phyloP scores from a whole-genome alignment of 1,284 basidiomycete species.

The Mycena citricolor region DNA sequence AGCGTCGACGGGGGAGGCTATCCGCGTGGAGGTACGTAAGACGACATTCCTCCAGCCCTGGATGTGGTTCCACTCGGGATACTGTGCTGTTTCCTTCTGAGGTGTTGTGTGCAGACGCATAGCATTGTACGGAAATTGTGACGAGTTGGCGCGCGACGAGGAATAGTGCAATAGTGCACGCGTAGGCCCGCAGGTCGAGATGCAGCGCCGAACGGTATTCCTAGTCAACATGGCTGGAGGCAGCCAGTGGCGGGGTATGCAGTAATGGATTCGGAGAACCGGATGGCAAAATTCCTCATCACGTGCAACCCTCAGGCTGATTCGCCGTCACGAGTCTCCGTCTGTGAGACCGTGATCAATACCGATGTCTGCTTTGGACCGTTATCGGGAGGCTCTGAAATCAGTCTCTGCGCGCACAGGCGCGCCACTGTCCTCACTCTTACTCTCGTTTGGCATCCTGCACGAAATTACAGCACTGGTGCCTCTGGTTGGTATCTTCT shows the following conservation, averaged over 20 bases:
- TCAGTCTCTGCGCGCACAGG: constrained; percentile 62
- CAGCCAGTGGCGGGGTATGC: neutral
- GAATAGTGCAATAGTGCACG: too few relatives aligned
- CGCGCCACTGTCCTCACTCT: constrained; percentile 74
- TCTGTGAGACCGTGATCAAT: too few relatives aligned
- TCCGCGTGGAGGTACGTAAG: neutral
- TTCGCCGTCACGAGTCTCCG: neutral
- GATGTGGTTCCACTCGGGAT: constrained; percentile 1
- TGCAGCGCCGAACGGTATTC: neutral
- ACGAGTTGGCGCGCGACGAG: too few relatives aligned
- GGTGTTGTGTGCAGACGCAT: too few relatives aligned
- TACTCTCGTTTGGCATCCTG: constrained; percentile 78
- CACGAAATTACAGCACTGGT: constrained; percentile 87
- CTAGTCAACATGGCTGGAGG: neutral
- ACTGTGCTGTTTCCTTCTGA: too few relatives aligned
- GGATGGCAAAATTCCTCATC: neutral
- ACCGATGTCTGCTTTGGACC: constrained; percentile 17
- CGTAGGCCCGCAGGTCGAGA: too few relatives aligned
- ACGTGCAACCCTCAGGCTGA: neutral
- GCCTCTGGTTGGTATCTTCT: constrained; percentile 78
- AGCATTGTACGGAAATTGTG: too few relatives aligned
- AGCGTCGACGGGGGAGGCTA: constrained; percentile 37
- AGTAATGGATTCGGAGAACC: neutral
- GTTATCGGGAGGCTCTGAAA: constrained; percentile 54
- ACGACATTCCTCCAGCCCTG: neutral